Evolutionary conservation across 2,329 filamentous ascomycete genomes (phyloP).

Genomic region (Diaporthe capsici): DNA sequence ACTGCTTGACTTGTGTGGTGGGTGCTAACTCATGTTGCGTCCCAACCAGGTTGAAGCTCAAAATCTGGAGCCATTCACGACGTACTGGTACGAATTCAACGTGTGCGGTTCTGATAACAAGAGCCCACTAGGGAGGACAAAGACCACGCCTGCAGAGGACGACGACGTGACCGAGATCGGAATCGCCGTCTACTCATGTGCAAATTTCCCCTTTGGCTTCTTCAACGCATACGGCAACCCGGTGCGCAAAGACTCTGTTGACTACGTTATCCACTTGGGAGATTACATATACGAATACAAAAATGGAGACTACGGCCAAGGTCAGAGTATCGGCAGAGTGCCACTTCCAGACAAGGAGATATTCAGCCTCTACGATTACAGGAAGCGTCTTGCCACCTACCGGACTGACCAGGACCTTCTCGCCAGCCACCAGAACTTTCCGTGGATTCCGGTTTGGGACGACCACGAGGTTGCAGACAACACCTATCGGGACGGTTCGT

Average conservation of each 20-base stretch:
- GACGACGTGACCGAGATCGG: slow-evolving; percentile 70
- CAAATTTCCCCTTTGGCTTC: slow-evolving; percentile 73
- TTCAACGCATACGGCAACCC: slow-evolving; percentile 74
- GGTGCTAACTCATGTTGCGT: background rate
- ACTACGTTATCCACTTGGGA: slow-evolving; percentile 72
- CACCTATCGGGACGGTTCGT: slow-evolving; percentile 73
- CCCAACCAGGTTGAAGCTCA: slow-evolving; percentile 71
- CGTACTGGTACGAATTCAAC: slow-evolving; percentile 79
- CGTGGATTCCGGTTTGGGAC: slow-evolving; percentile 77
- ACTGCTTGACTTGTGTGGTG: no score
- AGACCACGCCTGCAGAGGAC: slow-evolving; percentile 73
- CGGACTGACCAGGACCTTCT: slow-evolving; percentile 73
- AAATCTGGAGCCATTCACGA: slow-evolving; percentile 73
- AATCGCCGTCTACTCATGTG: slow-evolving; percentile 80
- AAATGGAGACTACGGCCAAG: slow-evolving; percentile 63
- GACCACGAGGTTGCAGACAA: slow-evolving; percentile 76
- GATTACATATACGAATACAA: slow-evolving; percentile 76
- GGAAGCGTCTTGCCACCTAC: slow-evolving; percentile 70
- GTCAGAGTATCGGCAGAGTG: slow-evolving; percentile 64
- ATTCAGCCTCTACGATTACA: slow-evolving; percentile 70
- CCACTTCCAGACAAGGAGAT: slow-evolving; percentile 67
- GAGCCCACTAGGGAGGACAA: slow-evolving; percentile 76
- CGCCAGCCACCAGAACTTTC: slow-evolving; percentile 67
- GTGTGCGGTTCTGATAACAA: slow-evolving; percentile 74
- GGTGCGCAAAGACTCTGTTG: slow-evolving; percentile 70